phyloP scores from a whole-genome alignment of 2,329 filamentous ascomycete species.

The Arthrinium phaeospermum region DNA sequence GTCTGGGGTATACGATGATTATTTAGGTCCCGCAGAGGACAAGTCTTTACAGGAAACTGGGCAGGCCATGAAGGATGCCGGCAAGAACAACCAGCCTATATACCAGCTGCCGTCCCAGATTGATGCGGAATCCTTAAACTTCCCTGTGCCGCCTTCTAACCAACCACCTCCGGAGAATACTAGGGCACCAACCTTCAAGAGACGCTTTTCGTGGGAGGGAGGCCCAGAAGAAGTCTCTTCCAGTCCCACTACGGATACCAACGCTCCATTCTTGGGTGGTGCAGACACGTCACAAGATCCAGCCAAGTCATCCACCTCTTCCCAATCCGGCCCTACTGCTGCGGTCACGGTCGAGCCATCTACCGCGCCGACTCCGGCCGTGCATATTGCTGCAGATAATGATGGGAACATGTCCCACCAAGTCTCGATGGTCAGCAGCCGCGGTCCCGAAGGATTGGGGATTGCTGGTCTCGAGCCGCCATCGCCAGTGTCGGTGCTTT shows the following conservation, averaged over 20 bases:
- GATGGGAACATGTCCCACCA: constrained; percentile 39
- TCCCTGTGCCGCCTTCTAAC: not conserved
- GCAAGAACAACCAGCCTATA: not conserved
- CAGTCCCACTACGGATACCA: constrained; percentile 26
- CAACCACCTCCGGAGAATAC: constrained; percentile 24
- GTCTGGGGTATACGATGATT: constrained; percentile 70
- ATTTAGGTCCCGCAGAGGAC: constrained; percentile 61
- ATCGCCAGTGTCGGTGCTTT: constrained; percentile 49
- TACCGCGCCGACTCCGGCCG: constrained; percentile 17
- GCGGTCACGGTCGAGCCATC: not conserved
- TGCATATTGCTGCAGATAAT: constrained; percentile 26
- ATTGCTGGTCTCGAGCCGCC: constrained; percentile 43
- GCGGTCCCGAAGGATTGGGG: constrained; percentile 35
- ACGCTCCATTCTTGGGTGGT: not conserved
- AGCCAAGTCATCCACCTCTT: constrained; percentile 7
- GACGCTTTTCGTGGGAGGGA: constrained; percentile 52
- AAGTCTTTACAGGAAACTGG: constrained; percentile 39
- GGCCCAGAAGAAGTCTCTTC: constrained; percentile 32
- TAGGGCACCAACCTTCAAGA: constrained; percentile 19
- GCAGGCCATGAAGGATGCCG: constrained; percentile 33
- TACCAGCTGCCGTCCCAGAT: not conserved
- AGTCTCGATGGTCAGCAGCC: constrained; percentile 44
- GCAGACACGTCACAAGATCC: constrained; percentile 4
- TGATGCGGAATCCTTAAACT: not conserved
- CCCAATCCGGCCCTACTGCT: not conserved